These are phyloP conservation scores for Cutaneotrichosporon curvatum DNA, from an alignment of 1,284 basidiomycete species.

Conservation along the genomic window DNA sequence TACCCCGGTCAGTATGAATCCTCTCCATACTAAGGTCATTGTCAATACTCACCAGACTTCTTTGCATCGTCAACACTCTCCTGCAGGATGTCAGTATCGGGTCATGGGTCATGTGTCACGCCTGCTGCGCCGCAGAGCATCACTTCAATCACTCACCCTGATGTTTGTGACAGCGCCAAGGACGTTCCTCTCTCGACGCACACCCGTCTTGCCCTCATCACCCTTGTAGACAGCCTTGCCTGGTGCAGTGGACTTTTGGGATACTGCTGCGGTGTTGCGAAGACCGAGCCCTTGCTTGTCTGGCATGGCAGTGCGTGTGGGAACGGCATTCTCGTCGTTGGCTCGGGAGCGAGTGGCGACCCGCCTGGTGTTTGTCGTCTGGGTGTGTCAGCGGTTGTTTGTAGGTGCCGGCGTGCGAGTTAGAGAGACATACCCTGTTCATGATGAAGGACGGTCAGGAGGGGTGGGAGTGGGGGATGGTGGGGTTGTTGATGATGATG, in stretches of 20 bases:
- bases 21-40: too few relatives aligned
- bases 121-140: not conserved
- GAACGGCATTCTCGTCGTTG: constrained; percentile 43
- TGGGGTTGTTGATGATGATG: not conserved
- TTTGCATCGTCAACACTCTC: constrained; percentile 26
- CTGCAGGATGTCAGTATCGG: constrained; percentile 11
- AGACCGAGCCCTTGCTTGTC: constrained; percentile 20
- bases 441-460: not conserved
- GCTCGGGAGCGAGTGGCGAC: constrained; percentile 23
- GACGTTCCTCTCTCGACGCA: constrained; percentile 40
- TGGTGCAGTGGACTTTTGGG: constrained; percentile 20
- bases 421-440: constrained; percentile 4
- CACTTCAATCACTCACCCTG: constrained; percentile 13
- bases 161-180: constrained; percentile 36
- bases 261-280: constrained; percentile 21
- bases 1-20: constrained; percentile 11
- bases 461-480: not conserved
- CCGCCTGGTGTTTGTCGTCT: constrained; percentile 24
- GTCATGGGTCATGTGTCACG: constrained; percentile 1
- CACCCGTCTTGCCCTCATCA: constrained; percentile 28
- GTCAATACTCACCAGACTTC: constrained; percentile 28
- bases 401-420: not conserved
- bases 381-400: not conserved
- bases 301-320: constrained; percentile 19
- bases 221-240: constrained; percentile 2